Base-by-base conservation (phyloP, 768 basidiomycete species). In the Podaxis mareebaensis region DNA sequence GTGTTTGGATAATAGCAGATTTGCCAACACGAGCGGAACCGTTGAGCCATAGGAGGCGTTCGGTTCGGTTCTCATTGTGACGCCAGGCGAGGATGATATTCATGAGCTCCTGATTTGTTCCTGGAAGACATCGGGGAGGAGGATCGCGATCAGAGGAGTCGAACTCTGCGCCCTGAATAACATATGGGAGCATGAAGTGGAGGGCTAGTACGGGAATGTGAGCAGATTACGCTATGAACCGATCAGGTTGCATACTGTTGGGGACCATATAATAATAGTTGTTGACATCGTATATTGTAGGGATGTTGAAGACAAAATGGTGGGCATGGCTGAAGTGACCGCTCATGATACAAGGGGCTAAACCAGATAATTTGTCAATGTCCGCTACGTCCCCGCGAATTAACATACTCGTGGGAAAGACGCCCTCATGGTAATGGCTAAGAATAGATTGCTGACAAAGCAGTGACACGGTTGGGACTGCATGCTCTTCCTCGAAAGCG, bases 1-100 rank as follows among this genome's bases (percentile, higher is more conserved):
- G 64, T 0, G 75, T 74, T 49, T 76, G 76, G 12, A 69, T 68
- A 5, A 78, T 60, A 1, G 72, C 69, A 0, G 73, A 65, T 53
- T 73, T 74, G 0, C 73, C 73, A 0, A 69, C 62, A 0, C 74
- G 70, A 15, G 71, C 72, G 1, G 71, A 66, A 0, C 73, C 72
- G 30, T 63, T 53, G 0, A 74, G 60, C 70, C 69, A 71, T 11
- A 70, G 39, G n/a, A 69, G 28, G 3, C 44, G 58, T 12, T 57
- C 38, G 10, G 57, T 30, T 33, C 52, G 30, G 20, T 49, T 42
- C 8, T 11, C 28, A 36, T 60, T 42, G n/a, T 58, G 22, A n/a
- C 63, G 58, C 68, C 69, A 68, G 11, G 48, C 42, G 39, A 48
- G 24, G 44, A 68, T 64, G 7, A 30, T 8, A 1, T 55, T 28